Evolutionary conservation across 768 basidiomycete genomes (phyloP).

Genomic region (Lactifluus echinatus): DNA sequence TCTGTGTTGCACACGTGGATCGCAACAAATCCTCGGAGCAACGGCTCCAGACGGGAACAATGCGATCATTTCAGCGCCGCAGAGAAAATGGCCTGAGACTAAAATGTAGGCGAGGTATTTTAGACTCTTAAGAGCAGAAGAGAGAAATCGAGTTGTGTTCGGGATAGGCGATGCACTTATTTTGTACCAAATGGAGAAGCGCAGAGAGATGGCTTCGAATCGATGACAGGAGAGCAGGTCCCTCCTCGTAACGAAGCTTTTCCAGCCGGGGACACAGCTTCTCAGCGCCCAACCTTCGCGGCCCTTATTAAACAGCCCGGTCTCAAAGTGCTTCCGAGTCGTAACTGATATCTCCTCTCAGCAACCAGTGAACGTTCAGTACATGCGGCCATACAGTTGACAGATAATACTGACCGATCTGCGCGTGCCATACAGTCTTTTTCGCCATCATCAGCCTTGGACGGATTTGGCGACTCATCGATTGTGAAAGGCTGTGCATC

Average conservation of each 20-base stretch:
- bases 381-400: not conserved
- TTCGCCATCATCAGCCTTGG: not conserved
- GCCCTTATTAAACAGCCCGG: not conserved
- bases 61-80: not conserved
- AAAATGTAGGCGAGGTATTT: not conserved
- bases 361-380: not conserved
- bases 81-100: not conserved
- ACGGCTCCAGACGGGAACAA: not conserved
- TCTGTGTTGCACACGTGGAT: not conserved
- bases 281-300: not conserved
- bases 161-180: not conserved
- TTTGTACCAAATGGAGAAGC: not conserved
- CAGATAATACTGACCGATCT: not conserved
- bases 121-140: not conserved
- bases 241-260: not conserved
- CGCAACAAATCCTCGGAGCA: not conserved
- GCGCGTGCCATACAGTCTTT: not conserved
- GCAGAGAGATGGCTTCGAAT: not conserved
- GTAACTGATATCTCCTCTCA: not conserved
- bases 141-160: not conserved
- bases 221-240: not conserved
- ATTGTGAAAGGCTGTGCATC: no score
- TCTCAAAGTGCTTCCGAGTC: not conserved
- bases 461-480: no score
- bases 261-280: not conserved